Evolutionary conservation across 441 rosid genomes (phyloP), one percentile per base, ranked within the genome.

Genomic region (Pelargonium australe): DNA sequence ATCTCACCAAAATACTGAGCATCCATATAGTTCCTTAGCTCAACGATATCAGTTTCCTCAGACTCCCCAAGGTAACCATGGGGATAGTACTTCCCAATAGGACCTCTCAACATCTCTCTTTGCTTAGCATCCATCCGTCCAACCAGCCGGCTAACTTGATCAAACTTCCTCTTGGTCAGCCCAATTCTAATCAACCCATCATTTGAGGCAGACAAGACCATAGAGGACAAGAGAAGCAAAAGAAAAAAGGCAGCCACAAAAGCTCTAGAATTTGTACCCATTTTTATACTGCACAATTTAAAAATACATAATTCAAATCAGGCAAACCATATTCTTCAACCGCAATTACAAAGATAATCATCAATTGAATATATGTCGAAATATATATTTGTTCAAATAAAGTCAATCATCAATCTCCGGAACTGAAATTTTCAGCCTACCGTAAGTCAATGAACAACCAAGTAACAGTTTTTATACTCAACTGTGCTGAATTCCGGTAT

Each of bases 1-100:
- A 89, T 82, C 74, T 82, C 91, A 79, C 93, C 97, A 66, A 73
- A 83, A 74, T 37, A 49, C 14, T 49, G 55, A 49, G 55, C 55
- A 57, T 57, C 62, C 62, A 57, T 57, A 17, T 57, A 57, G 62
- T 57, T 57, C 28, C 14, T 57, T 17, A 57, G 62, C 8, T 7
- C 10, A 57, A 57, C 62, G 9, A 57, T 57, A 57, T 57, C 62
- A 57, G 62, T 17, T 57, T 23, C 62, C 62, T 57, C 62, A 57
- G 62, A 57, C 62, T 14, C 62, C 62, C 62, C 28, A 7, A 57
- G 25, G 62, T 7, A 6, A 57, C 28, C 62, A 19, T 19, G 62
- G 62, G 14, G 62, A 17, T 17, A 17, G 62, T 57, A 20, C 62
- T 57, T 57, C 28, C 62, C 3, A 23, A 61, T 63, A 64, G 65